These are phyloP conservation scores for Penicillium odoratum DNA, from an alignment of 495 filamentous ascomycete species.

Conservation along the genomic window DNA sequence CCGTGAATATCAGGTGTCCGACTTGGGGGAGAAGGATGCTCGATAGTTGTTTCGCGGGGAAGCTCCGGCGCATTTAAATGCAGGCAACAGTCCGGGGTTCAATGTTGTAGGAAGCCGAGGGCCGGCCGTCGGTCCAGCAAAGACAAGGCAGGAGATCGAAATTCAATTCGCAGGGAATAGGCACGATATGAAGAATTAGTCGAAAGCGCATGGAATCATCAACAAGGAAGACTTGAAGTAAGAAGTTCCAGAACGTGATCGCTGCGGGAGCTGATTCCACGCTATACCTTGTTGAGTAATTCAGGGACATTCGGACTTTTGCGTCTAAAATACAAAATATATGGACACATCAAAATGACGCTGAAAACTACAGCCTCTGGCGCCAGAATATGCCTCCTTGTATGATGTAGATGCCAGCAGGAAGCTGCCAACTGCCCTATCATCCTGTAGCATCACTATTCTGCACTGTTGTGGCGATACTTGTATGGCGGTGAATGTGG, in stretches of 20 bases:
- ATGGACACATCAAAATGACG: not conserved
- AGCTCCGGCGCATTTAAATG: constrained; percentile 41
- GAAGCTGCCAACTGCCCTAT: too few relatives aligned
- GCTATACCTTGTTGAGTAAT: constrained; percentile 31
- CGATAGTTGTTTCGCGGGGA: constrained; percentile 37
- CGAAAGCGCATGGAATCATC: constrained; percentile 9
- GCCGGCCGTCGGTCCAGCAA: not conserved
- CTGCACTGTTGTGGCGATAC: too few relatives aligned
- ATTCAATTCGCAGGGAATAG: constrained; percentile 1
- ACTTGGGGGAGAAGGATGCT: constrained; percentile 15
- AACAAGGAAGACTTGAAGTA: constrained; percentile 16
- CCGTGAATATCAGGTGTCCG: constrained; percentile 29
- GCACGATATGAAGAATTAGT: constrained; percentile 9
- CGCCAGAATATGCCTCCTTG: too few relatives aligned
- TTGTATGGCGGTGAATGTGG: too few relatives aligned
- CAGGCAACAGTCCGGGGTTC: constrained; percentile 24
- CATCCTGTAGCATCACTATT: too few relatives aligned
- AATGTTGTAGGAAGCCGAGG: not conserved
- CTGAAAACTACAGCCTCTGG: too few relatives aligned
- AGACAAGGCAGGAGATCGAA: not conserved
- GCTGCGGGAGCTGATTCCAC: constrained; percentile 28
- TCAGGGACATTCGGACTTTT: not conserved
- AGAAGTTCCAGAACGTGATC: constrained; percentile 33
- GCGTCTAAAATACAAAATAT: too few relatives aligned
- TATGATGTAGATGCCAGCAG: too few relatives aligned